Base-by-base conservation (phyloP, 805 yeast species). In the Nakazawaea ambrosiae region DNA sequence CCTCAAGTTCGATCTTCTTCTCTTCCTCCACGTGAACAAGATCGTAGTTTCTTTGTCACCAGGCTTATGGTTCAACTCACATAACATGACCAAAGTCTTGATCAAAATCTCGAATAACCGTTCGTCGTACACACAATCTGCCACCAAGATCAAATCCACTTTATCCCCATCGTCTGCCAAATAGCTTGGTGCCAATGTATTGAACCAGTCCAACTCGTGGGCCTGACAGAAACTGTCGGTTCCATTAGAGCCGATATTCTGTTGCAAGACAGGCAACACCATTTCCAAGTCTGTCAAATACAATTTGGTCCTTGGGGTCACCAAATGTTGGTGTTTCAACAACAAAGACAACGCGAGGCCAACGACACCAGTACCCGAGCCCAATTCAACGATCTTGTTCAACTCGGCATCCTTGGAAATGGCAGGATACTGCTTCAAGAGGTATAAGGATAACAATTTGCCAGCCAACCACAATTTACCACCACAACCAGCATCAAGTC, bases 381-480 rank as follows among this genome's bases (percentile, higher is more conserved):
- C 81, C 14, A 75, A 53, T 44, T 75, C 81, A 10, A 75, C 48
- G 4, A 73, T 58, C 25, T 45, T 49, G 5, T 31, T 31, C 12
- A 20, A 29, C 49, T 17, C 3, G 17, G 5, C 18, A 33, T 1
- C 58, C 54, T 17, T 56, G 31, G 53, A 48, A 41, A 16, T 16
- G 31, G 8, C 24, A 42, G 40, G 31, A 48, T 22, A 46, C 27
- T 53, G 49, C 30, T 57, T 61, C 2, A 63, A 36, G 7, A 72
- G 43, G 41, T 72, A 75, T 27, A 68, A 57, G 11, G 77, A 63
- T 15, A 75, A 54, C 32, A 73, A 55, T 38, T 73, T 75, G 14
- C 81, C 81, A 8, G 81, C 78, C 2, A 75, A 63, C 81, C 81
- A 75, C 4, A 75, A 59, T 40, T 72, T 68, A 3, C 81, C 81